These are phyloP conservation scores for Penicillium canariense DNA, from an alignment of 495 filamentous ascomycete species.

Conservation along the genomic window DNA sequence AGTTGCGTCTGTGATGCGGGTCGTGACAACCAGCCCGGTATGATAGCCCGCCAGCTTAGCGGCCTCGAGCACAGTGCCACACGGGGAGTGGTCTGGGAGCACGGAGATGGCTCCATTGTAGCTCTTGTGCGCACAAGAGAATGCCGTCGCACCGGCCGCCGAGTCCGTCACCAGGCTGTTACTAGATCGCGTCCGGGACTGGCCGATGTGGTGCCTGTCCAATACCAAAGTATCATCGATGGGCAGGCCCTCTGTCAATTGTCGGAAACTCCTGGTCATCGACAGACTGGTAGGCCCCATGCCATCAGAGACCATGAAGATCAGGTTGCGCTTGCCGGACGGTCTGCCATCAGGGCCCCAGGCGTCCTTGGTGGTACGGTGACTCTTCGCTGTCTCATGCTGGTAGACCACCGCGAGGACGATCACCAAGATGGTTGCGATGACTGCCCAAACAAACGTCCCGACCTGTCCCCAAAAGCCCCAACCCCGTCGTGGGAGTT, in stretches of 20 bases:
- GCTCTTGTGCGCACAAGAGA: constrained; percentile 86
- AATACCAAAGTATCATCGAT: constrained; percentile 70
- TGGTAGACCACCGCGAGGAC: constrained; percentile 73
- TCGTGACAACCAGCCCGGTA: constrained; percentile 94
- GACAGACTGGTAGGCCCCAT: constrained; percentile 93
- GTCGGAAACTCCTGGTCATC: constrained; percentile 79
- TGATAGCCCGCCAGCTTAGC: constrained; percentile 87
- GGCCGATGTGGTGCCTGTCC: constrained; percentile 84
- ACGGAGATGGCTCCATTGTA: constrained; percentile 96
- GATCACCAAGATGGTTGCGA: constrained; percentile 79
- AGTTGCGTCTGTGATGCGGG: constrained; percentile 94
- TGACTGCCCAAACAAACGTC: constrained; percentile 79
- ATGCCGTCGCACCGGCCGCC: constrained; percentile 92
- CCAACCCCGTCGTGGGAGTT: constrained; percentile 41
- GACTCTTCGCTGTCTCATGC: constrained; percentile 50
- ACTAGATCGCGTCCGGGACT: constrained; percentile 79
- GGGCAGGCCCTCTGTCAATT: constrained; percentile 64
- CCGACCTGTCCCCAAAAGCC: constrained; percentile 65
- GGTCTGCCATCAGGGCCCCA: constrained; percentile 49
- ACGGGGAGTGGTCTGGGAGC: constrained; percentile 78
- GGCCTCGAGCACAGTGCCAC: constrained; percentile 92
- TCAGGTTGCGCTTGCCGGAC: constrained; percentile 81
- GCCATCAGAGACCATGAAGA: constrained; percentile 99
- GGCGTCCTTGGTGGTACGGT: constrained; percentile 18
- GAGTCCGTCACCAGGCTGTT: constrained; percentile 87